Evolutionary conservation across 352 stramenopile genomes (phyloP).

Genomic region (Thraustochytrium sp.): DNA sequence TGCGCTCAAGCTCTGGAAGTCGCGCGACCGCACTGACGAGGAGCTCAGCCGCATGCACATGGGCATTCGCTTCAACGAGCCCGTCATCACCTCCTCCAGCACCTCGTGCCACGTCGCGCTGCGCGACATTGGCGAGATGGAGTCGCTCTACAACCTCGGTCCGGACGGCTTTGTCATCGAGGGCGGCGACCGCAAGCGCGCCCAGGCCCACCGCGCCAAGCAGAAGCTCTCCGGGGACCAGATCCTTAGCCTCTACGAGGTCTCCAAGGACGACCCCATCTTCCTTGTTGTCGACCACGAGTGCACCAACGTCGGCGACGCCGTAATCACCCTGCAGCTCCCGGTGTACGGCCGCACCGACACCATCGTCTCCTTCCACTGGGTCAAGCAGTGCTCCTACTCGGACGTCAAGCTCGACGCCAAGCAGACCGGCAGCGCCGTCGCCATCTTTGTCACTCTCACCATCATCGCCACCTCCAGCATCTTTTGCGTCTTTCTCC

Average conservation of each 20-base stretch:
- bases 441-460: constrained; percentile 26
- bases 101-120: not conserved
- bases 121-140: constrained; percentile 39
- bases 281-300: constrained; percentile 28
- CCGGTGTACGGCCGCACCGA: constrained; percentile 21
- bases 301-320: constrained; percentile 12
- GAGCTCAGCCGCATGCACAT: not conserved
- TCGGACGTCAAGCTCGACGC: not conserved
- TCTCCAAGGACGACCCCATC: not conserved
- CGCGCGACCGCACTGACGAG: not conserved
- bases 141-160: constrained; percentile 19
- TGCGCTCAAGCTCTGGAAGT: constrained; percentile 5
- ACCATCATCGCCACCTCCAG: not conserved
- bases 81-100: constrained; percentile 10
- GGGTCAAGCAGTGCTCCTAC: constrained; percentile 33
- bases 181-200: not conserved
- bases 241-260: not conserved
- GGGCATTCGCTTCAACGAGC: constrained; percentile 22
- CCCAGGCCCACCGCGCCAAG: not conserved
- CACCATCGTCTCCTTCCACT: not conserved
- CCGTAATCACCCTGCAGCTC: constrained; percentile 16
- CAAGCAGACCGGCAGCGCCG: constrained; percentile 20
- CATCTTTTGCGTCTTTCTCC: constrained; percentile 18
- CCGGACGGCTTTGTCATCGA: not conserved
- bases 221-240: not conserved